phyloP scores from a whole-genome alignment of 805 yeast species.

The Schizosaccharomyces lindneri region DNA sequence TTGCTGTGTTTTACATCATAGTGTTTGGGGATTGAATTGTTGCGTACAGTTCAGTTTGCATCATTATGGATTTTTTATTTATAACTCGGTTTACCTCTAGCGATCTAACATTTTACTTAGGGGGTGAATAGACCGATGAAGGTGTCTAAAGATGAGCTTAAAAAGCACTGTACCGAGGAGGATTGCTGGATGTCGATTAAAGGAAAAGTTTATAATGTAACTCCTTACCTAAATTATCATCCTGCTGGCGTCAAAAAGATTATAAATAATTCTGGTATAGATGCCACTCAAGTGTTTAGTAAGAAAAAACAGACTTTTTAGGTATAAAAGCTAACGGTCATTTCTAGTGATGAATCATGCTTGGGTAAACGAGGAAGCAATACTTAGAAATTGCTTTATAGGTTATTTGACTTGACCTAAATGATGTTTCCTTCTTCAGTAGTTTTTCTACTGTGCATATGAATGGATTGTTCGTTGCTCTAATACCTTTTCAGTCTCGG shows the following conservation, averaged over 20 bases:
- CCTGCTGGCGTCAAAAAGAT: slow-evolving; percentile 43
- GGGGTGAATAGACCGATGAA: slow-evolving; percentile 7
- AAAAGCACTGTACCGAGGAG: slow-evolving; percentile 24
- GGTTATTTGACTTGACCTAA: not conserved
- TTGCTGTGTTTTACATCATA: not conserved
- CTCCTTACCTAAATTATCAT: slow-evolving; percentile 30
- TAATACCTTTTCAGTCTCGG: not conserved
- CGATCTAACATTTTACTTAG: not conserved
- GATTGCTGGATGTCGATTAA: slow-evolving; percentile 53
- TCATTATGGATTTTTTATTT: not conserved
- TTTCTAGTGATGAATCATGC: not conserved
- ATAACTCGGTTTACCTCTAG: not conserved
- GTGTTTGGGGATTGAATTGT: too few species aligned
- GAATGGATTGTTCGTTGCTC: not conserved
- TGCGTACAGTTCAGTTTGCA: too few species aligned
- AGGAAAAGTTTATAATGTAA: slow-evolving; percentile 41
- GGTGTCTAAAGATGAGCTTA: slow-evolving; percentile 21
- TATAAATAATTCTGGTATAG: slow-evolving; percentile 57
- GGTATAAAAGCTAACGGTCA: not conserved
- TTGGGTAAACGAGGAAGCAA: slow-evolving; percentile 1
- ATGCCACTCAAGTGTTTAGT: slow-evolving; percentile 36
- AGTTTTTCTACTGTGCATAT: not conserved
- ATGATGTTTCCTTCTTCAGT: not conserved
- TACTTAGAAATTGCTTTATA: not conserved
- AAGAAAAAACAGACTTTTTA: slow-evolving; percentile 18